A percentile compares a stretch with the other conserved stretches of the same genome.
These are phyloP conservation scores for Clarireedia paspali DNA, from an alignment of 2,329 filamentous ascomycete genomes.

Conservation along the genomic window DNA sequence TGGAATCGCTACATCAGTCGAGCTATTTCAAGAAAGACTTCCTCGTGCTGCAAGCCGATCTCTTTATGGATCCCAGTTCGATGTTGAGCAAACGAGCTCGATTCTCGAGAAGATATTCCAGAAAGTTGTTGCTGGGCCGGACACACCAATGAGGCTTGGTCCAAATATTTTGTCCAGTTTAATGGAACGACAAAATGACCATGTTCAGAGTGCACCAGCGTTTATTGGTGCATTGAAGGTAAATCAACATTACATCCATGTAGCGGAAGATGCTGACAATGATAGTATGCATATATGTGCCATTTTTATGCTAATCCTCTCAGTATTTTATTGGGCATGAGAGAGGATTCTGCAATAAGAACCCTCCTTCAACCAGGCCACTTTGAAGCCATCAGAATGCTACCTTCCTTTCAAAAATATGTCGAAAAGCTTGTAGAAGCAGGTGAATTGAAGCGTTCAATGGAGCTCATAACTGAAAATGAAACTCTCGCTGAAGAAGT, in stretches of 20 bases:
- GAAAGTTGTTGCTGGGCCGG: conserved; percentile 50
- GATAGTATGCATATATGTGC: conserved; percentile 75
- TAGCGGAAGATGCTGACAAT: conserved; percentile 10
- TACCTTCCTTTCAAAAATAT: conserved; percentile 58
- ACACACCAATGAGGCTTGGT: conserved; percentile 55
- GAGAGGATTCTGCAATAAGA: conserved; percentile 27
- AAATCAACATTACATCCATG: conserved; percentile 13
- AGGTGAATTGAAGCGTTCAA: conserved; percentile 37
- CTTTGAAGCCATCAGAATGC: conserved; percentile 57
- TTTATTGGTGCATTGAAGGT: conserved; percentile 66
- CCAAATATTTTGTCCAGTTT: conserved; percentile 53
- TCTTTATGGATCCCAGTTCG: conserved; percentile 65
- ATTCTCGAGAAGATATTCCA: conserved; percentile 68
- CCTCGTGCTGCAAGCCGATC: conserved; percentile 59
- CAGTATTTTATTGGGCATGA: conserved; percentile 49
- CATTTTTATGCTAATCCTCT: conserved; percentile 76
- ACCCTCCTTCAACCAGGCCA: conserved; percentile 48
- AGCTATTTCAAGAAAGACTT: conserved; percentile 68
- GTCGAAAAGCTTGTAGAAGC: conserved; percentile 42
- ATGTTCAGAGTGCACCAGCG: conserved; percentile 67
- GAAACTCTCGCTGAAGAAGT: conserved; percentile 42
- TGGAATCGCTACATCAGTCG: conserved; percentile 73
- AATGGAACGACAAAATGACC: conserved; percentile 66
- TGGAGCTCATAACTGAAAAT: conserved; percentile 53
- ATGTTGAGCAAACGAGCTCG: conserved; percentile 64